Evolutionary conservation across 495 filamentous ascomycete species (phyloP), one percentile per base, ranked within the genome.

Genomic region (Tuber microsphaerosporum): DNA sequence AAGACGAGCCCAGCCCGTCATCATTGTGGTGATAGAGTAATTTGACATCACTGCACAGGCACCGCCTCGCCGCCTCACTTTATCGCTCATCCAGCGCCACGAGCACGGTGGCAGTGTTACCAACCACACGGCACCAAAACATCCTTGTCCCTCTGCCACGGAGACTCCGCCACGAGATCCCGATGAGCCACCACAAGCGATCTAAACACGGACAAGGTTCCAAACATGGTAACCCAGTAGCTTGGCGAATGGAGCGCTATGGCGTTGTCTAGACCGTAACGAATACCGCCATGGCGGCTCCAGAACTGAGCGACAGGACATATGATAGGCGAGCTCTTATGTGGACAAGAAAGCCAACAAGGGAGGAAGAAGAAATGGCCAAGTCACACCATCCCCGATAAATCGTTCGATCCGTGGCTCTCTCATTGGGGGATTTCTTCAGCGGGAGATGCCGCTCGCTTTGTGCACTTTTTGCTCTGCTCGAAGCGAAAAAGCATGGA

Each of bases 31-130:
- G 10, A 65, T 2, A 31, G 12, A 65, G 56, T n/a, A 26, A 65
- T 31, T 65, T 65, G 56, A 65, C 56, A 65, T 65, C 56, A 65
- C 56, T 10, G 7, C 56, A 17, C 56, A 65, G 56, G 56, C 56
- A 65, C 56, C 56, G 56, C 56, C 56, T 65, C 56, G n/a, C 26
- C 56, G 56, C 56, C 56, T 65, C 56, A 65, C 56, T 31, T 31
- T 65, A 31, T 56, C 48, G 22, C 51, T 31, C n/a, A 26, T 9
- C 2, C 20, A 17, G 3, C 56, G 56, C 56, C 56, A 65, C 56
- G 56, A 65, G n/a, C 3, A 65, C 1, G 2, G 51, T 65, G 56
- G 56, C 56, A 65, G 26, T 65, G 56, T 17, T 65, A 65, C 26
- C 22, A 56, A 56, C 48, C 20, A 48, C 46, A 22, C 19, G 20